Conservation (phyloP, 139 green algal species). For the Coelastrella sp. region DNA sequence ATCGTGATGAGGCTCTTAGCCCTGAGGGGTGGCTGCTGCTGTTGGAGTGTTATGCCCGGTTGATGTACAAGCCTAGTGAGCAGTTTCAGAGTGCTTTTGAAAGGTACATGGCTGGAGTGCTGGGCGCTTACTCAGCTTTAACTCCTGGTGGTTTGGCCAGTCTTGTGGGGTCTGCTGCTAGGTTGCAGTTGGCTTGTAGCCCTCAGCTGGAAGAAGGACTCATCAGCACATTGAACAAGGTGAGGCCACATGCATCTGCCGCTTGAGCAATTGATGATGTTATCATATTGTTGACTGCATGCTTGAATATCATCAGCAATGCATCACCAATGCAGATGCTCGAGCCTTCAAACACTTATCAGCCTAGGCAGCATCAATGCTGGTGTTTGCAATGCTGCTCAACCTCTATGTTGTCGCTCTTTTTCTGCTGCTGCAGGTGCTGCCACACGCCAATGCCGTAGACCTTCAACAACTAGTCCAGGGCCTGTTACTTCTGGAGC, state of each 20-base stretch:
- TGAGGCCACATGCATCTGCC: not conserved
- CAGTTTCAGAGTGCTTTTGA: not conserved
- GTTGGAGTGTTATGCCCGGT: not conserved
- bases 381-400: no score
- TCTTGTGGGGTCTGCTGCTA: not conserved
- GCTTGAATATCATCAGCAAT: no score
- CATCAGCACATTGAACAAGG: not conserved
- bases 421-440: not conserved
- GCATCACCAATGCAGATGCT: no score
- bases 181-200: constrained; percentile 23
- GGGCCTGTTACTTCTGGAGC: constrained; percentile 15
- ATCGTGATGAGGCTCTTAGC: not conserved
- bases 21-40: constrained; percentile 30
- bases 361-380: no score
- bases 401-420: no score
- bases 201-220: constrained; percentile 18
- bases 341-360: no score
- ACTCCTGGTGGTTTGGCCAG: not conserved
- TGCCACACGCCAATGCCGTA: not conserved
- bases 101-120: not conserved
- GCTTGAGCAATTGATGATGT: no score
- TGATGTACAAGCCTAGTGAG: constrained; percentile 22
- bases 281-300: no score
- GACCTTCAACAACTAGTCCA: constrained; percentile 34
- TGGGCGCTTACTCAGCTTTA: not conserved